These are phyloP conservation scores for Fistulinella staudtii DNA, from an alignment of 1,284 basidiomycete genomes.

Conservation along the genomic window DNA sequence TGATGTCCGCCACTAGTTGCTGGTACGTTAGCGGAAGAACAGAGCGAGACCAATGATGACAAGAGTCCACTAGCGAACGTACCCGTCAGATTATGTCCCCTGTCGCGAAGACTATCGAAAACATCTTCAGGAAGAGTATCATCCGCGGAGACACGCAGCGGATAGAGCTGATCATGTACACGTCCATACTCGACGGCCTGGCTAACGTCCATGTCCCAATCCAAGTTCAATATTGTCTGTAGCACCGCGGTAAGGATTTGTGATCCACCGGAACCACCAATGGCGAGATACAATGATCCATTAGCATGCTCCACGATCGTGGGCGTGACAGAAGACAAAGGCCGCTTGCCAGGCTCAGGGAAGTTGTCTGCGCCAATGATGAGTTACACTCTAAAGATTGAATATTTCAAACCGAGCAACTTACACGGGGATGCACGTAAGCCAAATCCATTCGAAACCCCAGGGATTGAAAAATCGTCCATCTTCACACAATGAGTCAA, in stretches of 20 bases:
- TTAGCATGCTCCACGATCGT: constrained; percentile 74
- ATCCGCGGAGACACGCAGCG: constrained; percentile 63
- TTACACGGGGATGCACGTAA: constrained; percentile 81
- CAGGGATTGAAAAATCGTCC: constrained; percentile 89
- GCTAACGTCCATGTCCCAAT: constrained; percentile 79
- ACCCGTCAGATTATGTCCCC: constrained; percentile 77
- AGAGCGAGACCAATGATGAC: neutral
- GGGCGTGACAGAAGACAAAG: constrained; percentile 81
- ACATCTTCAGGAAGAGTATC: constrained; percentile 51
- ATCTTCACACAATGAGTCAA: constrained; percentile 40
- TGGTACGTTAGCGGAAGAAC: constrained; percentile 4
- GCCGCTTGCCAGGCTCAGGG: constrained; percentile 81
- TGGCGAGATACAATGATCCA: constrained; percentile 65
- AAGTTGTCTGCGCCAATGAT: constrained; percentile 64
- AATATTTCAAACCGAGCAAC: constrained; percentile 15
- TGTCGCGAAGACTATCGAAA: constrained; percentile 50
- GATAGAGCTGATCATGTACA: constrained; percentile 91
- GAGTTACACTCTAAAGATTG: constrained; percentile 3
- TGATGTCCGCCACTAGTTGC: constrained; percentile 43
- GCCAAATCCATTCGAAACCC: constrained; percentile 77
- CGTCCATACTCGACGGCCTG: constrained; percentile 81
- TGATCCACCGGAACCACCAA: constrained; percentile 87
- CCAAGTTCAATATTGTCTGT: constrained; percentile 78
- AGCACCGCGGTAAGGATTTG: constrained; percentile 81
- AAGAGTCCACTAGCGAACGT: too few species aligned